A percentile compares a stretch with the other conserved stretches of the same genome.
phyloP scores from a whole-genome alignment of 2,329 filamentous ascomycete genomes.

The Ceratocystis smalleyi region DNA sequence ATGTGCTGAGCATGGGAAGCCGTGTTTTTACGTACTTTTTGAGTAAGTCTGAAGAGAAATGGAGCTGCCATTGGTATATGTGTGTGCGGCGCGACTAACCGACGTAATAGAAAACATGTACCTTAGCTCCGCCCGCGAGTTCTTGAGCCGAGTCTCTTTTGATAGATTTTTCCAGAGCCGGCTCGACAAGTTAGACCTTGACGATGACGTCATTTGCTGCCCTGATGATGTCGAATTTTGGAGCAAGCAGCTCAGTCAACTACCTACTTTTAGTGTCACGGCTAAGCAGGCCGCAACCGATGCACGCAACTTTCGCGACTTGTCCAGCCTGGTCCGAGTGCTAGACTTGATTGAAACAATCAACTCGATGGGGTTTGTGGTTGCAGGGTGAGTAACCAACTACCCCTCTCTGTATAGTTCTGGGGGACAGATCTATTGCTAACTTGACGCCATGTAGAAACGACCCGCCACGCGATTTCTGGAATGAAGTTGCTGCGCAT shows the following conservation, averaged over 20 bases:
- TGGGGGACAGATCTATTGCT: not conserved
- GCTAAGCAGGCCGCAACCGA: constrained; percentile 34
- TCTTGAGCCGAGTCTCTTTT: constrained; percentile 38
- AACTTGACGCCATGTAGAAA: constrained; percentile 20
- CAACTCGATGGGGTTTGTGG: constrained; percentile 38
- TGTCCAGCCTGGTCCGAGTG: constrained; percentile 50
- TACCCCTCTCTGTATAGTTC: not conserved
- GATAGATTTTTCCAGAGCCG: constrained; percentile 30
- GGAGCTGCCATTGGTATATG: constrained; percentile 18
- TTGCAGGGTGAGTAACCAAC: constrained; percentile 32
- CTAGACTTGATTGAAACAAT: constrained; percentile 56
- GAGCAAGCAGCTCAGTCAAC: constrained; percentile 21
- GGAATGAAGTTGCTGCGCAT: constrained; percentile 37
- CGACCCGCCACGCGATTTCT: constrained; percentile 33
- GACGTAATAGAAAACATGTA: constrained; percentile 31
- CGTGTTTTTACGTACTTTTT: constrained; percentile 72
- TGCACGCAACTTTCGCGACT: constrained; percentile 49
- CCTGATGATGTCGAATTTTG: constrained; percentile 29
- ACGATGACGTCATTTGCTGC: constrained; percentile 23
- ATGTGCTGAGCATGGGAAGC: constrained; percentile 52
- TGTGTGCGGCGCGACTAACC: constrained; percentile 17
- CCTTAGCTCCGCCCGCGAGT: constrained; percentile 38
- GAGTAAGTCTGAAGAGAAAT: constrained; percentile 41
- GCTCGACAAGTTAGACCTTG: constrained; percentile 24
- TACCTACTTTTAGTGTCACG: constrained; percentile 20